Base-by-base conservation (phyloP, 2,329 filamentous ascomycete species). In the Chlorencoelia australis region DNA sequence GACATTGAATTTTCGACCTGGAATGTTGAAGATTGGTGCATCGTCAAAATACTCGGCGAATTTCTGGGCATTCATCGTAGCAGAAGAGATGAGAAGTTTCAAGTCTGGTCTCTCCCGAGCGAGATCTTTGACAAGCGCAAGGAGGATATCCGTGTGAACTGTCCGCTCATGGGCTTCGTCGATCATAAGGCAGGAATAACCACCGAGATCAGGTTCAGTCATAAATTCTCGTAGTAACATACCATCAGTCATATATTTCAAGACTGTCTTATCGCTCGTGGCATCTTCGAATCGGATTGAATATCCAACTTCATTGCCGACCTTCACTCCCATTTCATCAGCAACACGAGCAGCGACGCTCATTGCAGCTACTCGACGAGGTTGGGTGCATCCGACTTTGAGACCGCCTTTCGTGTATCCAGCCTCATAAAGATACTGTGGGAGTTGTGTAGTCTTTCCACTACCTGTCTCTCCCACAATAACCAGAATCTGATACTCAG, bases 241-340 rank as follows among this genome's bases (percentile, higher is more conserved):
- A 56, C 91, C 91, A 53, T 98, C 91, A 0, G 91, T 98, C 82
- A 94, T 89, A 61, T 94, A 96, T 59, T 94, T 93, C 37, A 98
- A 63, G 6, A 89, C 68, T 0, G 91, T 96, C 62, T 94, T 93
- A 52, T 94, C 86, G 55, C 77, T 85, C 0, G 87, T 94, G 45
- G 79, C 79, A 59, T 95, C 85, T 56, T 98, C 91, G 51, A 96
- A 98, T 43, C 91, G 82, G 49, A 98, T 94, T 0, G 81, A 80
- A 57, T 95, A 98, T 11, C 91, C 91, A 17, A 96, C 89, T 54
- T 95, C 86, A 44, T 85, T 82, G 1, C 91, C 91, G 8, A 96
- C 65, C 57, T 89, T 88, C 41, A 86, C 81, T 0, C 83, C 87
- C 65, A 94, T 83, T 57, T 98, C 91, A 38, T 96, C 88, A 0